phyloP scores from a whole-genome alignment of 306 rosid species.

The Trifolium pratense region DNA sequence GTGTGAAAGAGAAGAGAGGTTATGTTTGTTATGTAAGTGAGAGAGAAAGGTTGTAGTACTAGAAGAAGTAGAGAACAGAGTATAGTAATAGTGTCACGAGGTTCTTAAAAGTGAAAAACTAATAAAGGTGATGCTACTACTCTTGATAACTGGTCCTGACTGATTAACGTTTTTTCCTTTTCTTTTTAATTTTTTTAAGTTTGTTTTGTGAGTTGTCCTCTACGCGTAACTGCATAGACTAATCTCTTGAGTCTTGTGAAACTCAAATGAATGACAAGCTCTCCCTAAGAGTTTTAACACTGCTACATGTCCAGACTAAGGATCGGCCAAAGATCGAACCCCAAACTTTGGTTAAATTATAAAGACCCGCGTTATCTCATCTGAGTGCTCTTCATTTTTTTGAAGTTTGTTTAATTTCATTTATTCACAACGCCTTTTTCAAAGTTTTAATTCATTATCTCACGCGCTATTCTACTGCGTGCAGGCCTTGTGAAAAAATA shows the following conservation, averaged over 20 bases:
- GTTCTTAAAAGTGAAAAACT: constrained; percentile 38
- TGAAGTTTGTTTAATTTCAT: background rate
- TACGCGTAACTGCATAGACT: too few relatives aligned
- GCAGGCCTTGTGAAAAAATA: background rate
- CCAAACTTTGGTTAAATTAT: too few relatives aligned
- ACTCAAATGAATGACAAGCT: too few relatives aligned
- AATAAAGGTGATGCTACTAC: constrained; percentile 25
- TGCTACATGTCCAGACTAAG: too few relatives aligned
- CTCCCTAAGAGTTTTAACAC: too few relatives aligned
- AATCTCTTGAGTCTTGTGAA: too few relatives aligned
- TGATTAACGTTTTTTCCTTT: constrained; percentile 36
- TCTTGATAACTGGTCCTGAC: constrained; percentile 44
- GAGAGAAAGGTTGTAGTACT: constrained; percentile 18
- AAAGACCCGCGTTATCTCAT: too few relatives aligned
- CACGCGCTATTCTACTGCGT: constrained; percentile 41
- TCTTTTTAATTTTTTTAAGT: background rate
- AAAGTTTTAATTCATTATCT: background rate
- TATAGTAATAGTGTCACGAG: constrained; percentile 52
- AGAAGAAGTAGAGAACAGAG: background rate
- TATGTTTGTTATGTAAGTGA: background rate
- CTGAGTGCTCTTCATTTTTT: too few relatives aligned
- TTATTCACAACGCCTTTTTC: constrained; percentile 25
- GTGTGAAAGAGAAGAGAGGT: constrained; percentile 13
- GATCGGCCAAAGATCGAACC: too few relatives aligned
- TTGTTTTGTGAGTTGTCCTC: too few relatives aligned